Evolutionary conservation across 176 grass and related monocot genomes (phyloP), one percentile per base, ranked within the genome.

Genomic region (Dendrocalamus sinicus): DNA sequence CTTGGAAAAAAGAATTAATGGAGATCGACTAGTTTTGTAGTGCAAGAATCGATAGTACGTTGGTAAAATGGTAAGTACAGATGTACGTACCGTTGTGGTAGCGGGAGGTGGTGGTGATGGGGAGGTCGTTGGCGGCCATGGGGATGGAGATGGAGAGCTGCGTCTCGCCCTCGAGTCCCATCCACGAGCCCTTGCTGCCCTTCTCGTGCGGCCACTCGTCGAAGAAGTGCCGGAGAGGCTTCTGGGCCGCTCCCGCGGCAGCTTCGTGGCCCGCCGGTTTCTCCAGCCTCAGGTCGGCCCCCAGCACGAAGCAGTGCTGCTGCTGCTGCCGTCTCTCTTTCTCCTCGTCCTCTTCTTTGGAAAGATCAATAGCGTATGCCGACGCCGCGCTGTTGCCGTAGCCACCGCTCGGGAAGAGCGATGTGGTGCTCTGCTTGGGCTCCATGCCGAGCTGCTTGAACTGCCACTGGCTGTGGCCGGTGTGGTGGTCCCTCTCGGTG

Each of bases 241-340:
- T 95, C 84, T 91, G 88, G 40, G 24, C 79, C 75, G 73, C 85
- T 14, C 60, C 20, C 24, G 84, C 50, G 4, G 53, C 22, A 26
- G 26, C 54, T 46, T 45, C 83, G 13, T 75, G 51, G 10, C 62
- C 50, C 2, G 69, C 47, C 7, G 92, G 89, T 60, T 91, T 93
- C 73, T 97, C 95, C 37, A 97, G 91, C 50, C 92, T 74, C 37
- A 97, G 83, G 79, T 97, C 95, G 8, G 95, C 53, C 0, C 95
- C 95, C 1, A 97, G 79, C 8, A 97, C 82, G 82, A 97, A 97
- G 85, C 95, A 97, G 91, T 97, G 95, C 85, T 97, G 94, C 81
- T 91, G 92, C 69, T 90, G 88, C 46, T 86, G 85, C 62, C 91
- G 85, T n/a, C 81, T 22, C 63, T 89, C 78, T 9, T 93, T 87